Base-by-base conservation (phyloP, 2,329 filamentous ascomycete genomes). In the Penicillium brasilianum region DNA sequence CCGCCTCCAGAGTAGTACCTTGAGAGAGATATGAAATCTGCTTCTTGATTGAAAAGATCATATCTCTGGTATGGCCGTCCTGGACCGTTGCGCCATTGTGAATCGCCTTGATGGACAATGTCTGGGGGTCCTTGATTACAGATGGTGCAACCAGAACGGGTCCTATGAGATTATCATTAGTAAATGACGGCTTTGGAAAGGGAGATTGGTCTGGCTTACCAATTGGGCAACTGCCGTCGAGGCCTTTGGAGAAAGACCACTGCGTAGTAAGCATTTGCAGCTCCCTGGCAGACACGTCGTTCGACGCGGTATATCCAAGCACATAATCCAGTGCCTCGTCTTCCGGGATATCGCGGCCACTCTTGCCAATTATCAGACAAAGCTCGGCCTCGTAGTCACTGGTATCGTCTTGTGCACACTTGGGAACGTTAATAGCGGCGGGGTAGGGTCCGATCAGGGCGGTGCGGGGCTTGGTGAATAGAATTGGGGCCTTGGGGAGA, bases 21-120 rank as follows among this genome's bases (percentile, higher is more conserved):
- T 78, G 77, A 32, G 74, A 77, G 13, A 78, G 72, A 66, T 78
- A 81, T 1, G 72, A 69, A 0, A 82, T 74, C 9, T 78, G 63
- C 41, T 74, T 71, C 4, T 69, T 71, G 3, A 79, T 70, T 54
- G 72, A 74, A 64, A 81, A 82, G 25, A 72, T 69, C 66, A 71
- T 66, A 64, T 82, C 78, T 62, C 75, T 71, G 3, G 77, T 80
- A 2, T 76, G 74, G 22, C 71, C 72, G 52, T 74, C 72, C 68
- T 84, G 82, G 51, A 78, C 72, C 8, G 75, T 59, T 3, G 72
- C 68, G 2, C 77, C 78, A 60, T 83, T 80, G 0, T 81, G 74
- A 0, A 71, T 73, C 0, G 78, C 81, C 71, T 73, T 67, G 49
- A 75, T 69, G 10, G 46, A 54, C 10, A 76, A 60, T 4, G 53